These are phyloP conservation scores for Sporothrix mexicana DNA, from an alignment of 2,329 filamentous ascomycete species.

Conservation along the genomic window DNA sequence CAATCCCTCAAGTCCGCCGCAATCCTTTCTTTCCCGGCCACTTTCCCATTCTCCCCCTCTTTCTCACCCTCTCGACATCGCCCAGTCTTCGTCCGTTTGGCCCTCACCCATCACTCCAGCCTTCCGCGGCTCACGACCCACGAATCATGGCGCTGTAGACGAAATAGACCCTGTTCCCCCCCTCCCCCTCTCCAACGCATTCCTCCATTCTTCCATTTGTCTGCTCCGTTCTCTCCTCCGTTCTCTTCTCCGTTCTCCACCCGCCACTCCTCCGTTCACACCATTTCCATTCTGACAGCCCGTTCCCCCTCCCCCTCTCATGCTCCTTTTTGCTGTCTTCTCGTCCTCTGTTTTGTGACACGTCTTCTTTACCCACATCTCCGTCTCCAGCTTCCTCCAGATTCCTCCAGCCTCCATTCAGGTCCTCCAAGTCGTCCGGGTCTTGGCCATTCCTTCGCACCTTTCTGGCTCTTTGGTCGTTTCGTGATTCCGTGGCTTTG, in stretches of 20 bases:
- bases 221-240: background rate
- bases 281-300: background rate
- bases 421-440: no score
- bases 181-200: background rate
- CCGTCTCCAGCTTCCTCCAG: background rate
- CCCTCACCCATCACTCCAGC: conserved; percentile 10
- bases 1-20: background rate
- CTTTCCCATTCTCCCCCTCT: background rate
- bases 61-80: background rate
- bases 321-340: background rate
- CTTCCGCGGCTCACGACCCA: background rate
- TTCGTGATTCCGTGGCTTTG: no score
- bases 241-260: background rate
- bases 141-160: background rate
- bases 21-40: conserved; percentile 20
- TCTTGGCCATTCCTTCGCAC: no score
- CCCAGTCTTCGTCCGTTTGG: background rate
- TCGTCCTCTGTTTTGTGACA: conserved; percentile 12
- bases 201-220: background rate
- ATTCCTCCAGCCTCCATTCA: background rate
- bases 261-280: conserved; percentile 12
- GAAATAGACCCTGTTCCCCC: background rate
- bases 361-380: background rate
- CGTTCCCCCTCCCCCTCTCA: background rate
- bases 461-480: no score